Evolutionary conservation across 2,329 filamentous ascomycete species (phyloP).

Genomic region (Drechslerella coelobrocha): DNA sequence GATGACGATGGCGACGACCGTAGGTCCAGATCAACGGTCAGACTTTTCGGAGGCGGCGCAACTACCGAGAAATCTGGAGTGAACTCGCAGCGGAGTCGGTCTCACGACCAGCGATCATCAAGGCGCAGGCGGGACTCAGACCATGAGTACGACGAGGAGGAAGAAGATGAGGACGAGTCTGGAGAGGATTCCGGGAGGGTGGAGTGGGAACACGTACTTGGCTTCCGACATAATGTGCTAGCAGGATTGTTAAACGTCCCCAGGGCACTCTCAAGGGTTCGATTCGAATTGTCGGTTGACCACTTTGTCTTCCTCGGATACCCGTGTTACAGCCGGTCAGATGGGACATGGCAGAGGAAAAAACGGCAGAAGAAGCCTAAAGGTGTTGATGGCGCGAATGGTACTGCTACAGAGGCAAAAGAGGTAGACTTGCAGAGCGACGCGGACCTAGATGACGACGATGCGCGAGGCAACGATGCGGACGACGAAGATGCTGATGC

Average conservation of each 20-base stretch:
- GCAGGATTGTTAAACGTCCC: slow-evolving; percentile 80
- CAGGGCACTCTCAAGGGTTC: slow-evolving; percentile 76
- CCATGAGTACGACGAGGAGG: slow-evolving; percentile 57
- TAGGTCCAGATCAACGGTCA: slow-evolving; percentile 55
- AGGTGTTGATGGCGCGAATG: slow-evolving; percentile 1
- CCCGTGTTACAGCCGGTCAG: slow-evolving; percentile 80
- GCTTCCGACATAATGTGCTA: slow-evolving; percentile 76
- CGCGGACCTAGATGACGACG: slow-evolving; percentile 57
- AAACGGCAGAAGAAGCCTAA: slow-evolving; percentile 60
- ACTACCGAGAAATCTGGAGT: slow-evolving; percentile 50
- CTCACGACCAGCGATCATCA: slow-evolving; percentile 40
- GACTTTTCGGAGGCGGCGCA: slow-evolving; percentile 38
- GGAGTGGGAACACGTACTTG: slow-evolving; percentile 73
- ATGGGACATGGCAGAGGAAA: slow-evolving; percentile 77
- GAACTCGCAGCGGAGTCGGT: slow-evolving; percentile 49
- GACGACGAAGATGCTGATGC: slow-evolving; percentile 55
- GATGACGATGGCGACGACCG: slow-evolving; percentile 55
- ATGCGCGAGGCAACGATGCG: slow-evolving; percentile 56
- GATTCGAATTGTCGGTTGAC: slow-evolving; percentile 82
- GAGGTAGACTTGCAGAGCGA: slow-evolving; percentile 57
- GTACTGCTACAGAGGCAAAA: slow-evolving; percentile 23
- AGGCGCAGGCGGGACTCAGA: slow-evolving; percentile 47
- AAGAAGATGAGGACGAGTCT: slow-evolving; percentile 60
- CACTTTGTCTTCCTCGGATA: slow-evolving; percentile 81
- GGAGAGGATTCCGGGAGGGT: slow-evolving; percentile 61